Evolutionary conservation across 2,329 filamentous ascomycete species (phyloP).

Genomic region (Colletotrichum tamarilloi): DNA sequence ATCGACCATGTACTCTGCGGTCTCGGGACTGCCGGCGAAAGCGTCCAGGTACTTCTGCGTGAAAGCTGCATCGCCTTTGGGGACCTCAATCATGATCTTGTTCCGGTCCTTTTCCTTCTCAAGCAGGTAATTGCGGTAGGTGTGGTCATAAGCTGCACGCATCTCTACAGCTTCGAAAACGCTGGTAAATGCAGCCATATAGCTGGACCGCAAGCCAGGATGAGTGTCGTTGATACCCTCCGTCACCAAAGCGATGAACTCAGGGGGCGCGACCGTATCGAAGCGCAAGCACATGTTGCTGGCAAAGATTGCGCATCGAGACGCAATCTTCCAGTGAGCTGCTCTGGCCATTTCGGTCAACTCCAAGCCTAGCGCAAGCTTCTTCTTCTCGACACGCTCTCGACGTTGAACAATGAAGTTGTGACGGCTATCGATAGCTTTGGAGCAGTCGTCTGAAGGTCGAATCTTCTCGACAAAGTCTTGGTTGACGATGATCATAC

Average conservation of each 20-base stretch:
- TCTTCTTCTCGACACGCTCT: conserved; percentile 83
- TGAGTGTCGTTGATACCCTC: conserved; percentile 90
- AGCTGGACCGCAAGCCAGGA: conserved; percentile 84
- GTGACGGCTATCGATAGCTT: conserved; percentile 73
- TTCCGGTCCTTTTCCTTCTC: conserved; percentile 84
- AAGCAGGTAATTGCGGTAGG: conserved; percentile 86
- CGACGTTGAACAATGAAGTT: conserved; percentile 81
- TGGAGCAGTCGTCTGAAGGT: conserved; percentile 72
- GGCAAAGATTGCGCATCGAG: conserved; percentile 88
- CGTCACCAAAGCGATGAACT: conserved; percentile 85
- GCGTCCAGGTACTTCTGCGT: conserved; percentile 81
- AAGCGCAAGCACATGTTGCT: conserved; percentile 93
- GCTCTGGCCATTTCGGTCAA: conserved; percentile 80
- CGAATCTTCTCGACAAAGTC: conserved; percentile 77
- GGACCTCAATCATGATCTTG: conserved; percentile 78
- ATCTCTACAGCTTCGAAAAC: conserved; percentile 90
- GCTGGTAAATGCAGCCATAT: conserved; percentile 79
- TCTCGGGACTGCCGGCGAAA: conserved; percentile 75
- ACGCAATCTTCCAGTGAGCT: conserved; percentile 97
- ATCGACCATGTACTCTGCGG: conserved; percentile 90
- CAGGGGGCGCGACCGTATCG: conserved; percentile 82
- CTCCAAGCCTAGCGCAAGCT: conserved; percentile 82
- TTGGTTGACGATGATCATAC: conserved; percentile 84
- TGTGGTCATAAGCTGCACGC: conserved; percentile 85
- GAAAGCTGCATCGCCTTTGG: conserved; percentile 80